Evolutionary conservation across 129 eudicot genomes (phyloP), one percentile per base, ranked within the genome.

Genomic region (Helianthus tuberosus): DNA sequence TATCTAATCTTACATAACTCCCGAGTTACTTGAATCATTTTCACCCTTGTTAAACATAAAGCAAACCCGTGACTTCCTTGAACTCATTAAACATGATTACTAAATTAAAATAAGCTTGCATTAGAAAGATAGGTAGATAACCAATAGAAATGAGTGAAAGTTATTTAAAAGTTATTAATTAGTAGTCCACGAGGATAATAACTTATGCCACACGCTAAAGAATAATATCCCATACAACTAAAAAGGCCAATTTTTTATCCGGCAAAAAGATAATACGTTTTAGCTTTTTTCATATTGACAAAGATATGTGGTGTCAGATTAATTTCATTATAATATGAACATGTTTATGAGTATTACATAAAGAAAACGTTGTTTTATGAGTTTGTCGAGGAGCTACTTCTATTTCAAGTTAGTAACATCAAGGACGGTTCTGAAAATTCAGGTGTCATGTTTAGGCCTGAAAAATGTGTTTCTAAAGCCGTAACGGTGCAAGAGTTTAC

Each of bases 141-240:
- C 57, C 17, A 14, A 4, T 13, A n/a, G 15, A 51, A 12, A 51
- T 14, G 20, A 51, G 6, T 51, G 20, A 51, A 51, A 20, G 23
- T 20, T 20, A 20, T 20, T 20, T 20, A 20, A 20, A 51, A 15
- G 6, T 15, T 52, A 53, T 16, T 16, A 53, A 7, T 16, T 53
- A 53, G 3, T 53, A 53, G 29, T 17, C 27, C 60, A 53, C 8
- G 60, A 53, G 60, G 60, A 53, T 53, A 17, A 53, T 16, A 16
- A 53, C 29, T 53, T 53, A 16, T 53, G 11, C 60, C 29, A 53
- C 20, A 53, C 60, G 11, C 8, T 29, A 53, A 51, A 53, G 60
- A 53, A 53, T 53, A 53, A 53, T 53, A 53, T 53, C 60, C 57
- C 60, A 53, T 53, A 53, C 60, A 53, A 53, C 27, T 53, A 53